Conservation (phyloP, 305 asterid genomes). For the Plantago lanceolata region DNA sequence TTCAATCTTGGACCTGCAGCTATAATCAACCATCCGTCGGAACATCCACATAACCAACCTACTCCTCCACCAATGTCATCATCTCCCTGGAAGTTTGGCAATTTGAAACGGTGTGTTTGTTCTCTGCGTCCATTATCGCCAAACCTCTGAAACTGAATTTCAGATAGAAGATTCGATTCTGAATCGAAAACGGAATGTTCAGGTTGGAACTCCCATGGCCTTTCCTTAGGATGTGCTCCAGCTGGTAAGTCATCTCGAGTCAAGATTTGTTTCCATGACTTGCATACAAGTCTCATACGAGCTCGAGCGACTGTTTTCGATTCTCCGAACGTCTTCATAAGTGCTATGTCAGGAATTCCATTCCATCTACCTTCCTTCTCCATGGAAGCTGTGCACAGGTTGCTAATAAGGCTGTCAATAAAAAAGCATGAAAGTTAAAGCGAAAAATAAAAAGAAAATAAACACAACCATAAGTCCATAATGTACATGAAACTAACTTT, state of each 20-base stretch:
- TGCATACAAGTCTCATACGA: not conserved
- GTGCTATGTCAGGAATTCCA: not conserved
- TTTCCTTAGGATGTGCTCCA: not conserved
- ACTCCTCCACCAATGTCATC: not conserved
- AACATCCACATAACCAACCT: slow-evolving; percentile 8
- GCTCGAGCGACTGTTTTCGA: not conserved
- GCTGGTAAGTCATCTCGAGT: not conserved
- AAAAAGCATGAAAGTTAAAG: no score
- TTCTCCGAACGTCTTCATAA: not conserved
- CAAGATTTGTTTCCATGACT: not conserved
- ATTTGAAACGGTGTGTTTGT: not conserved
- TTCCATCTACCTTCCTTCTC: not conserved
- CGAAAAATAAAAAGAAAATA: not conserved
- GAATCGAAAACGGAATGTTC: not conserved
- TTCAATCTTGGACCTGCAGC: not conserved
- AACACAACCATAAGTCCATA: no score
- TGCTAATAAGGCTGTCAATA: no score
- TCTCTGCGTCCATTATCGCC: not conserved
- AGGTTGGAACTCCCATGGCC: not conserved
- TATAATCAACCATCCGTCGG: slow-evolving; percentile 1
- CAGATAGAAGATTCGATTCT: no score
- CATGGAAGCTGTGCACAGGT: no score
- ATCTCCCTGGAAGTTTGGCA: not conserved
- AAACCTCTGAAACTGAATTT: not conserved
- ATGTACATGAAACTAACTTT: no score